These are phyloP conservation scores for Fragaria nilgerrensis DNA, from an alignment of 306 rosid species.

Conservation along the genomic window DNA sequence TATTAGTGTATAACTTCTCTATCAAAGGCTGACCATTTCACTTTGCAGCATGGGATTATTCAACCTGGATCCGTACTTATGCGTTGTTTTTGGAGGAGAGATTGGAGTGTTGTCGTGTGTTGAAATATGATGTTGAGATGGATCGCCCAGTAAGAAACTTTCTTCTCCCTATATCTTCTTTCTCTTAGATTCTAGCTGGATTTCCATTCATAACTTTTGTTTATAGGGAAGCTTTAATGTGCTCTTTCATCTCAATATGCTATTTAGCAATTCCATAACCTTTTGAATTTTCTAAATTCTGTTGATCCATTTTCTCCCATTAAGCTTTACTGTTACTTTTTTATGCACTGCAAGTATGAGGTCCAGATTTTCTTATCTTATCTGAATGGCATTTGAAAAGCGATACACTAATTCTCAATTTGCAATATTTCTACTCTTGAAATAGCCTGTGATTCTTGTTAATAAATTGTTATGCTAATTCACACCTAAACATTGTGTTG, in stretches of 20 bases:
- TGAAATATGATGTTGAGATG: conserved; percentile 86
- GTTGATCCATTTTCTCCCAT: not conserved
- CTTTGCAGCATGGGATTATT: conserved; percentile 92
- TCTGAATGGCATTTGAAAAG: not conserved
- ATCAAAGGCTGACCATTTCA: conserved; percentile 13
- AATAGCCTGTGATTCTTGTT: not conserved
- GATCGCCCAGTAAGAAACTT: conserved; percentile 77
- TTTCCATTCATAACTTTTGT: not conserved
- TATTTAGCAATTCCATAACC: not conserved
- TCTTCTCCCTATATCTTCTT: conserved; percentile 7
- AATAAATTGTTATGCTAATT: conserved; percentile 1
- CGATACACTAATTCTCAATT: not conserved
- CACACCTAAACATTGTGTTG: conserved; percentile 35
- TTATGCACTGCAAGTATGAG: not conserved
- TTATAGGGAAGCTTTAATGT: not conserved
- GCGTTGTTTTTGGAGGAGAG: conserved; percentile 99
- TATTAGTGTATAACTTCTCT: not conserved
- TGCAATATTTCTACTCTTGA: not conserved
- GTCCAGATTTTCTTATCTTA: not conserved
- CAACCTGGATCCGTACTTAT: conserved; percentile 92
- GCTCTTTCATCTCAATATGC: not conserved
- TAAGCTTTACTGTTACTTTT: not conserved
- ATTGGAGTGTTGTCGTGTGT: conserved; percentile 91
- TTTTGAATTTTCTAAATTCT: not conserved
- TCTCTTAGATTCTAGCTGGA: not conserved